Conservation (phyloP, 768 basidiomycete species). For the Terana coerulea region DNA sequence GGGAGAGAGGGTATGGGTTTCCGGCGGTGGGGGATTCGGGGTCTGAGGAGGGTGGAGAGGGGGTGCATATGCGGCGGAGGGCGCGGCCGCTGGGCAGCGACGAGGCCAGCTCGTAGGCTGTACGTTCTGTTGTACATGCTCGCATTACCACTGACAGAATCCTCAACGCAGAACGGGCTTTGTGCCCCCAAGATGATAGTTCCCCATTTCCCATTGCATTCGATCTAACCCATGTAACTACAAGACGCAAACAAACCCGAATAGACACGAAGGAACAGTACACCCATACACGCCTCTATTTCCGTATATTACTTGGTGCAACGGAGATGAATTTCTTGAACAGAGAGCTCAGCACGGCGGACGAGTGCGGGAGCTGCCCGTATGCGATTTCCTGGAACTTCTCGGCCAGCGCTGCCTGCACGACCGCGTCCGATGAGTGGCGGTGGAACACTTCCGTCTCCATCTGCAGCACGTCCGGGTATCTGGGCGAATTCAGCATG, state of each 20-base stretch:
- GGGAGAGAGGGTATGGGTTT: conserved; percentile 2
- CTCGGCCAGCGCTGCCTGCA: conserved; percentile 5
- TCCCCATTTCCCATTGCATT: too few species aligned
- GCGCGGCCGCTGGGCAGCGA: not conserved
- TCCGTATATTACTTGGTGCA: too few species aligned
- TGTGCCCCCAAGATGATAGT: too few species aligned
- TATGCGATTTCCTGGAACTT: conserved; percentile 14
- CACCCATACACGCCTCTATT: too few species aligned
- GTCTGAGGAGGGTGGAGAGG: conserved; percentile 3
- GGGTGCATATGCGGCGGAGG: conserved; percentile 7
- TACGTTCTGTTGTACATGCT: not conserved
- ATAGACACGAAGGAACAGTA: too few species aligned
- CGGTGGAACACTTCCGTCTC: conserved; percentile 15
- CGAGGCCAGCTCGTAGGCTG: not conserved
- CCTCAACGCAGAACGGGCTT: too few species aligned
- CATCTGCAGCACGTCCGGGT: conserved; percentile 13
- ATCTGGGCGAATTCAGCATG: conserved; percentile 3
- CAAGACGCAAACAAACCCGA: too few species aligned
- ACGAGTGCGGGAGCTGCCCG: conserved; percentile 12
- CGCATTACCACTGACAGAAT: too few species aligned
- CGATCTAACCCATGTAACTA: too few species aligned
- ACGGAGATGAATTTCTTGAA: conserved; percentile 10
- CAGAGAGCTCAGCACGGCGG: conserved; percentile 7
- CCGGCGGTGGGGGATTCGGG: conserved; percentile 6
- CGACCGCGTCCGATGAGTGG: conserved; percentile 3